Evolutionary conservation across 208 protist species (phyloP), one percentile per base, ranked within the genome.

Genomic region (Wallacemonas sp.): DNA sequence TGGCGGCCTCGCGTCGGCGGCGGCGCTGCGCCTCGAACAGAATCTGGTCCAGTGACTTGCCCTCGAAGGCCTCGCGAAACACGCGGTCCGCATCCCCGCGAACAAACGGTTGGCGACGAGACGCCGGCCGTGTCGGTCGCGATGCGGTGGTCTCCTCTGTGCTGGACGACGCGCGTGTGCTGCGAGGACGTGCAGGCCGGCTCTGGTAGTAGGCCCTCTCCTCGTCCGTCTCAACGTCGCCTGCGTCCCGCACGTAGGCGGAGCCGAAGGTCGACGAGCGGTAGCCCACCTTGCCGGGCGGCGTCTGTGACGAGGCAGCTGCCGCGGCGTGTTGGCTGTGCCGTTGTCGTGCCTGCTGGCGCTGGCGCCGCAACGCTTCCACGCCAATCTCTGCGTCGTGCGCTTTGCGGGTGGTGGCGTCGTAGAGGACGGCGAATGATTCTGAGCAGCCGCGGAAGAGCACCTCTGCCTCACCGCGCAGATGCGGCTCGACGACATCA

Each of bases 351-450:
- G 27, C 24, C 22, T 22, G 55, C 53, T 21, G 63, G 1, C 27
- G 64, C 24, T 30, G 41, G 19, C 44, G 26, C 53, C 70, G 69
- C 2, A 38, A 42, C 3, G 65, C 68, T 53, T 81, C 33, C 3
- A 94, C 34, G 34, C 85, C 86, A 12, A 93, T 71, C 22, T 73
- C 71, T 3, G 27, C 59, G 59, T 99, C 98, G 81, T 99, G 99
- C 8, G 89, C 55, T 12, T 79, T 55, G 22, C 97, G 87, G 72
- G 96, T 96, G 44, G 93, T 61, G n/a, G 74, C 62, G 64, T 99
- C 93, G 32, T 63, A 82, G 0, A 99, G 83, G 19, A 99, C 83
- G 52, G 99, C 97, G 72, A 99, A 99, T 3, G 98, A 98, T 39
- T 94, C 80, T 41, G 83, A 91, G 5, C 99, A 85, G 32, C 66